Base-by-base conservation (phyloP, 2,329 filamentous ascomycete genomes). In the Mollisia scopiformis region DNA sequence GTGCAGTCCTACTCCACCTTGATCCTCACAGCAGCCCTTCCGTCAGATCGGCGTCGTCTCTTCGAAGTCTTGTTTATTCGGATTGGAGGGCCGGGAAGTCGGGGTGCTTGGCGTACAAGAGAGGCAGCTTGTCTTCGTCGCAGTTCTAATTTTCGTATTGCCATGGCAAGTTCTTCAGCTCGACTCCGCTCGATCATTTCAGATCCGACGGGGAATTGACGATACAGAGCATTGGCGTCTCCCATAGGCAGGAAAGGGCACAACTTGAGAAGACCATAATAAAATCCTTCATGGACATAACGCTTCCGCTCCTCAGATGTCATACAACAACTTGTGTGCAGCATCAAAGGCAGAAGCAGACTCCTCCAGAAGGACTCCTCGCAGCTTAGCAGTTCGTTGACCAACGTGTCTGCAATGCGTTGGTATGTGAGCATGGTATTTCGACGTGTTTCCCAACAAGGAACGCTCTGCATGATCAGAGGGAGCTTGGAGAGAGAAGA, bases 201-300 rank as follows among this genome's bases (percentile, higher is more conserved):
- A n/a, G 43, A 47, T 27, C 11, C 23, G 14, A 47, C 43, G 8
- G 23, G 43, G 23, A 27, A 47, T 47, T 27, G 43, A 27, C 43
- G 23, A 13, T 27, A 25, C 16, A 47, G 11, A 27, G 21, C 21
- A n/a, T 16, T 11, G 43, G 43, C 21, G 6, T 10, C 13, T 13
- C 16, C 43, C 10, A 13, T 47, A 25, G 43, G 43, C 23, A 47
- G 11, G 43, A 47, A 27, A 14, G 43, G 21, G n/a, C 43, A 47
- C 7, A 47, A 16, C 16, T 47, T 47, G 23, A 47, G 3, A 3
- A 51, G 28, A 19, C 30, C 49, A 21, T 30, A n/a, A 10, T 51
- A 51, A 16, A 51, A 51, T 23, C 49, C 49, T 33, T 51, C 49
- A 21, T 51, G 19, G 27, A 51, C 28, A n/a, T 51, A 51, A 7